A percentile compares a stretch with the other conserved stretches of the same genome.
Conservation (phyloP, 2,329 filamentous ascomycete species). For the Fusarium proliferatum region DNA sequence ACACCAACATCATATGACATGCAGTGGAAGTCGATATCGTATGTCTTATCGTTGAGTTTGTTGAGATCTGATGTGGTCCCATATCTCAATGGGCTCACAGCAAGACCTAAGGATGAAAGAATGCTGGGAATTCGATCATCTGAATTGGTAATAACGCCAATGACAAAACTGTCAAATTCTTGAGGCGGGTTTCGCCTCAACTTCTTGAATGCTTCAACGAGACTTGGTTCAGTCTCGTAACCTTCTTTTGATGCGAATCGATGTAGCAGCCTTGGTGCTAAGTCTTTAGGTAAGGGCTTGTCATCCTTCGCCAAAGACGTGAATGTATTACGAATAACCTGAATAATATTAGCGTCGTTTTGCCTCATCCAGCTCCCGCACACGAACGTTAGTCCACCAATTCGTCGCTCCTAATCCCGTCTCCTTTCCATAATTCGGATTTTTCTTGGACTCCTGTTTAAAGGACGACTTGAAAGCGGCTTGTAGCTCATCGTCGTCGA, state of each 20-base stretch:
- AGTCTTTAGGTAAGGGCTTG: conserved; percentile 12
- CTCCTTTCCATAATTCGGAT: conserved; percentile 36
- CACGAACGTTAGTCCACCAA: conserved; percentile 39
- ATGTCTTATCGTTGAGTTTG: background rate
- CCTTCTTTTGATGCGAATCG: conserved; percentile 30
- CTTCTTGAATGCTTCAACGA: background rate
- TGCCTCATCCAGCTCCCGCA: fast-evolving
- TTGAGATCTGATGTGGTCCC: background rate
- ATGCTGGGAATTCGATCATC: conserved; percentile 38
- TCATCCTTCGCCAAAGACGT: conserved; percentile 9
- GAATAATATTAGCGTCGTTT: background rate
- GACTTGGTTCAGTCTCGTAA: conserved; percentile 13
- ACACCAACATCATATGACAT: conserved; percentile 72
- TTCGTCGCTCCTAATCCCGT: conserved; percentile 32
- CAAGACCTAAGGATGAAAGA: conserved; percentile 28
- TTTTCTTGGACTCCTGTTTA: conserved; percentile 25
- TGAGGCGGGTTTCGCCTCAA: background rate
- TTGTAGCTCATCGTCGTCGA: conserved; percentile 29
- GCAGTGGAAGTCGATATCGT: conserved; percentile 37
- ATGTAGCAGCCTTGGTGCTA: conserved; percentile 26
- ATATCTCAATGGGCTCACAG: conserved; percentile 28
- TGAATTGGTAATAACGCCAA: conserved; percentile 37
- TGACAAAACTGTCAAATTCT: conserved; percentile 17
- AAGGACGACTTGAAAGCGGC: conserved; percentile 16
- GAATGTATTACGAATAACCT: conserved; percentile 38